Conservation (phyloP, 78 protist genomes). For the Cavenderia fasciculata region DNA sequence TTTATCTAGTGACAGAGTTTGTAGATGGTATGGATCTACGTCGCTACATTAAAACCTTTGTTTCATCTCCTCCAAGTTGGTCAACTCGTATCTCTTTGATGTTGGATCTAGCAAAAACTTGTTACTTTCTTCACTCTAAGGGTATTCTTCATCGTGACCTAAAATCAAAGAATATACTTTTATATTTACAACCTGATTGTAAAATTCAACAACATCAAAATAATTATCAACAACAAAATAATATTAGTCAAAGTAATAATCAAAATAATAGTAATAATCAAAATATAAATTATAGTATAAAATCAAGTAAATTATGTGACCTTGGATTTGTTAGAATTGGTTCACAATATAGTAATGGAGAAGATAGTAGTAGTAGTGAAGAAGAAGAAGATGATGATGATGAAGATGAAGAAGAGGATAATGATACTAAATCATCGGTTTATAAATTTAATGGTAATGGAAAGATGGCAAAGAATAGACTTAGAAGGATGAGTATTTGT, state of each 20-base stretch:
- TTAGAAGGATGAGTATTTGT: slow-evolving; percentile 70
- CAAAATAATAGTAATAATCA: not conserved
- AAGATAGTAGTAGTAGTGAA: slow-evolving; percentile 34
- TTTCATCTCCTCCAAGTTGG: slow-evolving; percentile 46
- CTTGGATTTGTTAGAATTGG: slow-evolving; percentile 74
- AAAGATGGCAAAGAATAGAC: slow-evolving; percentile 9
- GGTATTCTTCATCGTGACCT: slow-evolving; percentile 65
- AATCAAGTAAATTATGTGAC: slow-evolving; percentile 47
- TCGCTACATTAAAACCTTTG: slow-evolving; percentile 5
- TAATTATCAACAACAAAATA: no score
- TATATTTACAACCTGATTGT: not conserved
- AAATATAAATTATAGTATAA: no score
- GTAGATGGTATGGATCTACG: slow-evolving; percentile 59
- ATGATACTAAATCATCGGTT: not conserved
- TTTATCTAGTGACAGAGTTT: slow-evolving; percentile 55
- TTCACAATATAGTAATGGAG: slow-evolving; percentile 40
- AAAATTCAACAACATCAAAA: not conserved
- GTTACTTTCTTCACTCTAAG: slow-evolving; percentile 66
- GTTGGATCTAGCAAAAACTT: slow-evolving; percentile 50
- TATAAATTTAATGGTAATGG: slow-evolving; percentile 62
- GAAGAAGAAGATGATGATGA: slow-evolving; percentile 1
- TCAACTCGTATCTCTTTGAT: slow-evolving; percentile 14
- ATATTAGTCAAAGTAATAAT: not conserved
- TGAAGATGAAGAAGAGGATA: not conserved
- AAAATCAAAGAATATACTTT: slow-evolving; percentile 57